Evolutionary conservation across 805 yeast genomes (phyloP).

Genomic region (Millerozyma miso): DNA sequence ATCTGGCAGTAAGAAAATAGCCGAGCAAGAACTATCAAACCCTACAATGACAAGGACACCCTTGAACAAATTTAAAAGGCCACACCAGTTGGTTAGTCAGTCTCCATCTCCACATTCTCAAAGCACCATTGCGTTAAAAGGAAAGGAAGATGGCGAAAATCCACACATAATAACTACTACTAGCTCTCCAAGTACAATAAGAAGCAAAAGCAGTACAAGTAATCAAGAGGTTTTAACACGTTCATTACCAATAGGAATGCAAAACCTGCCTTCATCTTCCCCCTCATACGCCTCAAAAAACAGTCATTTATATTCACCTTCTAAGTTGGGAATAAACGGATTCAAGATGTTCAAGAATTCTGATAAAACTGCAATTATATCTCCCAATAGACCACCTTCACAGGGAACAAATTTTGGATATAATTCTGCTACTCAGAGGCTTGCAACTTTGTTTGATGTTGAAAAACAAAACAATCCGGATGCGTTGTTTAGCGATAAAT

Average conservation of each 20-base stretch:
- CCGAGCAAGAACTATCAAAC: conserved; percentile 11
- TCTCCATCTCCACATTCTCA: conserved; percentile 37
- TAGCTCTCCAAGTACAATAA: not conserved
- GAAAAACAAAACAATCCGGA: conserved; percentile 7
- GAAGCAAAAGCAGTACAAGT: not conserved
- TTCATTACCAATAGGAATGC: not conserved
- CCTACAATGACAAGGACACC: conserved; percentile 11
- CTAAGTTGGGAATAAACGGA: conserved; percentile 25
- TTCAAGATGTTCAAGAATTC: conserved; percentile 34
- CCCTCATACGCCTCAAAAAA: not conserved
- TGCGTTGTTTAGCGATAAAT: not conserved
- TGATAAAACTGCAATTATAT: conserved; percentile 27
- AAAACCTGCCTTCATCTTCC: not conserved
- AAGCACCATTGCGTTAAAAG: conserved; percentile 8
- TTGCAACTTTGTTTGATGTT: not conserved
- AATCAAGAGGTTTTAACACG: not conserved
- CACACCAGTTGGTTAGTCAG: conserved; percentile 41
- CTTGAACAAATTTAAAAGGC: conserved; percentile 37
- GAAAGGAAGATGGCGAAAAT: not conserved
- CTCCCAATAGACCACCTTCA: conserved; percentile 23
- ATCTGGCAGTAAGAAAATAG: conserved; percentile 1
- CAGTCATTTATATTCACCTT: conserved; percentile 17
- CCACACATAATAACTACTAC: not conserved
- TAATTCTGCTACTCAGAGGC: not conserved
- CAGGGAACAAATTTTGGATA: not conserved